These are phyloP conservation scores for Annulohypoxylon moriforme DNA, from an alignment of 495 filamentous ascomycete genomes.

Conservation along the genomic window DNA sequence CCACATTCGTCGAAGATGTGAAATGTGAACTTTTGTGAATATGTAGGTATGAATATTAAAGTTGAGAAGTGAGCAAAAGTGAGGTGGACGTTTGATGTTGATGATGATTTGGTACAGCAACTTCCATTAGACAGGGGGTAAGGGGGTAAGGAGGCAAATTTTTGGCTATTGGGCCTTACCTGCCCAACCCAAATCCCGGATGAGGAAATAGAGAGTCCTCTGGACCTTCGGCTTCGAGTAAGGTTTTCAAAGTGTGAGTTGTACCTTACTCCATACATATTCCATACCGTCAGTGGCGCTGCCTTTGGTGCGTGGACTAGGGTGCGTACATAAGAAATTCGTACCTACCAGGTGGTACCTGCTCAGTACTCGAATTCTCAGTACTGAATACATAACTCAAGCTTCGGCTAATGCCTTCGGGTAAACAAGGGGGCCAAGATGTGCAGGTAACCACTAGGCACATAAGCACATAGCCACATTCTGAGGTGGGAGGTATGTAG, in stretches of 20 bases:
- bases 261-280: background rate
- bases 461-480: slow-evolving; percentile 1
- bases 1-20: slow-evolving; percentile 17
- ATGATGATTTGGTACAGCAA: background rate
- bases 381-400: background rate
- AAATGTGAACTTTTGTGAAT: background rate
- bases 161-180: slow-evolving; percentile 28
- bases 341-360: background rate
- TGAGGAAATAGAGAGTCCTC: background rate
- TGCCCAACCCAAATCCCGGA: slow-evolving; percentile 34
- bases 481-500: background rate
- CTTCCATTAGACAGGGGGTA: background rate
- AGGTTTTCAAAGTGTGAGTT: background rate
- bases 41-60: background rate
- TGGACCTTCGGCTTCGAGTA: background rate
- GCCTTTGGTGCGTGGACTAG: background rate
- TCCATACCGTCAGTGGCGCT: background rate
- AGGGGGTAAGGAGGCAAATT: background rate
- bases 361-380: background rate
- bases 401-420: slow-evolving; percentile 35
- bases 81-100: background rate
- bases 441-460: slow-evolving; percentile 9
- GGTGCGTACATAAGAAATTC: background rate
- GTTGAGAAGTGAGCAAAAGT: background rate
- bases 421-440: slow-evolving; percentile 23